A percentile compares a stretch with the other conserved stretches of the same genome.
Conservation (phyloP, 768 basidiomycete genomes). For the Termitomyces sp. region DNA sequence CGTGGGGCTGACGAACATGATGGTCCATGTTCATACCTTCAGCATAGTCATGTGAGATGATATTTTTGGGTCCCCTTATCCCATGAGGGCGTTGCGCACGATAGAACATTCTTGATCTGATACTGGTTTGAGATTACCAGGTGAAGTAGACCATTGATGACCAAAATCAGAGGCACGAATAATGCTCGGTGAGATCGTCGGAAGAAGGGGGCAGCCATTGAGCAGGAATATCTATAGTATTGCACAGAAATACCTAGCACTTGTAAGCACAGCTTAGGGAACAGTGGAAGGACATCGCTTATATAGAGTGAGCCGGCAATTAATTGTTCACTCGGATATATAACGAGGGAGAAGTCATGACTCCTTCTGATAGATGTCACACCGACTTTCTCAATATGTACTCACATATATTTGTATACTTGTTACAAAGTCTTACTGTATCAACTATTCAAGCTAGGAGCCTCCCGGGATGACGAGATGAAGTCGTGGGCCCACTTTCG, state of each 20-base stretch:
- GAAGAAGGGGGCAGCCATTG: constrained; percentile 17
- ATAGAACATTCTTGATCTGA: constrained; percentile 45
- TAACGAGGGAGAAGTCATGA: no score
- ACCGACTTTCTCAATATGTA: no score
- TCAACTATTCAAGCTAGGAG: background rate
- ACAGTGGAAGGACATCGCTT: background rate
- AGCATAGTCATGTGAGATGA: constrained; percentile 52
- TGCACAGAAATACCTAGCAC: constrained; percentile 17
- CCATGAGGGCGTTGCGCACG: constrained; percentile 56
- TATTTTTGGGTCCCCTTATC: constrained; percentile 42
- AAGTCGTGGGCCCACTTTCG: constrained; percentile 15
- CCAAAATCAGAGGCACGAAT: constrained; percentile 26
- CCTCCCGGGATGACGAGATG: constrained; percentile 14
- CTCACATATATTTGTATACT: no score
- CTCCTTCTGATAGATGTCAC: no score
- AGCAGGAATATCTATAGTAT: constrained; percentile 5
- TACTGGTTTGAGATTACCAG: constrained; percentile 35
- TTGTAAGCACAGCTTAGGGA: constrained; percentile 14
- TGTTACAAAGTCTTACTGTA: background rate
- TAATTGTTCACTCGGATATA: background rate
- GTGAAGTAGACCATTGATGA: constrained; percentile 26
- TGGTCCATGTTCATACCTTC: constrained; percentile 41
- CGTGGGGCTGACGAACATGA: constrained; percentile 45
- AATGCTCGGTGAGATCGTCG: constrained; percentile 25
- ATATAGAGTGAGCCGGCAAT: background rate